Conservation (phyloP, 2,329 filamentous ascomycete genomes). For the Monilinia vaccinii-corymbosi region DNA sequence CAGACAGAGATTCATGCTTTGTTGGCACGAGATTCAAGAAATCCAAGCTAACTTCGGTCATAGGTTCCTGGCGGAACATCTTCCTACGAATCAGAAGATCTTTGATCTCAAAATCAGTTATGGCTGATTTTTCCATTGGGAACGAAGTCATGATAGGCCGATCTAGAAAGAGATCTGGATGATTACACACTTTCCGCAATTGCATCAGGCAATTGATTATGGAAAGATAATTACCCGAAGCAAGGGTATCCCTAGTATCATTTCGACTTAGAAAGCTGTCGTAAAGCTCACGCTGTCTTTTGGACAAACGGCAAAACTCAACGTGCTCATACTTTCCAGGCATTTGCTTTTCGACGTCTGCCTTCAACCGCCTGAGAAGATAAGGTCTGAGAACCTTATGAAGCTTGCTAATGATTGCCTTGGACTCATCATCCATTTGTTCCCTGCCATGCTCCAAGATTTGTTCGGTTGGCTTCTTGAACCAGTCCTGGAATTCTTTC, state of each 20-base stretch:
- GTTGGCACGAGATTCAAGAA: constrained; percentile 75
- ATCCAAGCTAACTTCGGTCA: constrained; percentile 58
- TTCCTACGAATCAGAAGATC: constrained; percentile 61
- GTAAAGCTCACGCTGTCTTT: constrained; percentile 89
- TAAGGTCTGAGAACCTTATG: constrained; percentile 93
- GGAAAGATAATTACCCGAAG: constrained; percentile 90
- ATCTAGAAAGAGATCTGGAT: constrained; percentile 93
- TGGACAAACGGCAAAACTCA: constrained; percentile 88
- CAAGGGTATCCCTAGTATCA: constrained; percentile 79
- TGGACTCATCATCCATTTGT: constrained; percentile 88
- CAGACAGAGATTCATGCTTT: constrained; percentile 57
- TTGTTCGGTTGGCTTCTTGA: constrained; percentile 89
- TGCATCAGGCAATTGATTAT: constrained; percentile 99
- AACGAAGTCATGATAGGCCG: constrained; percentile 95
- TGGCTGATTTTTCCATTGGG: constrained; percentile 73
- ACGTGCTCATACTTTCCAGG: constrained; percentile 97
- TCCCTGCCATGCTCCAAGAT: constrained; percentile 92
- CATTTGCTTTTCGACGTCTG: constrained; percentile 98
- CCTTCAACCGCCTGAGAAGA: constrained; percentile 80
- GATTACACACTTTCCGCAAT: constrained; percentile 94
- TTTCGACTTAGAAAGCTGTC: constrained; percentile 90
- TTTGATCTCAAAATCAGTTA: constrained; percentile 63
- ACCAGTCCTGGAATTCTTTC: constrained; percentile 94
- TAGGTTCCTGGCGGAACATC: constrained; percentile 52
- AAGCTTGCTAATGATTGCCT: constrained; percentile 82